Evolutionary conservation across 1,284 basidiomycete genomes (phyloP).

Genomic region (Leucoagaricus sp.): DNA sequence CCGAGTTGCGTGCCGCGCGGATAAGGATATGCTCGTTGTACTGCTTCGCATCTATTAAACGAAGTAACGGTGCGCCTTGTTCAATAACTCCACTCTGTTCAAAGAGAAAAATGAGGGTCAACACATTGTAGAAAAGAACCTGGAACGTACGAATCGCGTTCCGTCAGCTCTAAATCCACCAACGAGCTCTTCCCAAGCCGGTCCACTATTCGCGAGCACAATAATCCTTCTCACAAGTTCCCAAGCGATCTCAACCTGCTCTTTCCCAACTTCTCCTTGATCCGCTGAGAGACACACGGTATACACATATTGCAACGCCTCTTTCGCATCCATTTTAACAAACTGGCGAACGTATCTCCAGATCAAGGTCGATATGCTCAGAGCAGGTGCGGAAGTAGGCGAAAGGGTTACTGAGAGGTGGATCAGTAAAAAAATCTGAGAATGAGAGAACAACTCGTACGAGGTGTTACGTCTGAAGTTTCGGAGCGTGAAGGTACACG

Average conservation of each 20-base stretch:
- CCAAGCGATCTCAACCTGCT: conserved; percentile 86
- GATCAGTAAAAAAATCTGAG: not conserved
- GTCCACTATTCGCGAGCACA: conserved; percentile 82
- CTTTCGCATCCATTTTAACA: conserved; percentile 87
- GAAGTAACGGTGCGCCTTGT: conserved; percentile 77
- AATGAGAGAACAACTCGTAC: conserved; percentile 40
- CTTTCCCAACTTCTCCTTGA: conserved; percentile 71
- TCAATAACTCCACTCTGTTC: conserved; percentile 90
- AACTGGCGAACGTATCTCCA: conserved; percentile 95
- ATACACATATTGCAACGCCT: conserved; percentile 95
- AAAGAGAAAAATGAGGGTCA: conserved; percentile 1
- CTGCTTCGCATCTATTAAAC: conserved; percentile 68
- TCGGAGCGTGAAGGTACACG: conserved; percentile 80
- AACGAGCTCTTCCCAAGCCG: conserved; percentile 87
- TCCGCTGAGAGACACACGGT: conserved; percentile 85
- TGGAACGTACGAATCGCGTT: conserved; percentile 70
- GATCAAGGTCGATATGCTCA: conserved; percentile 86
- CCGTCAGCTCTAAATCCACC: conserved; percentile 92
- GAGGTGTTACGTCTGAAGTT: conserved; percentile 77
- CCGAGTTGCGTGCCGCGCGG: conserved; percentile 76
- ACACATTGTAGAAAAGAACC: not conserved
- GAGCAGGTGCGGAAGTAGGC: conserved; percentile 60
- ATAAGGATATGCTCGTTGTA: conserved; percentile 86
- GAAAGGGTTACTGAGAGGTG: conserved; percentile 59
- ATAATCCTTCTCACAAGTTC: conserved; percentile 89